Percentiles rank a stretch among this genome's conserved stretches.
Evolutionary conservation across 208 protist species (phyloP).

Genomic region (Leishmania braziliensis): DNA sequence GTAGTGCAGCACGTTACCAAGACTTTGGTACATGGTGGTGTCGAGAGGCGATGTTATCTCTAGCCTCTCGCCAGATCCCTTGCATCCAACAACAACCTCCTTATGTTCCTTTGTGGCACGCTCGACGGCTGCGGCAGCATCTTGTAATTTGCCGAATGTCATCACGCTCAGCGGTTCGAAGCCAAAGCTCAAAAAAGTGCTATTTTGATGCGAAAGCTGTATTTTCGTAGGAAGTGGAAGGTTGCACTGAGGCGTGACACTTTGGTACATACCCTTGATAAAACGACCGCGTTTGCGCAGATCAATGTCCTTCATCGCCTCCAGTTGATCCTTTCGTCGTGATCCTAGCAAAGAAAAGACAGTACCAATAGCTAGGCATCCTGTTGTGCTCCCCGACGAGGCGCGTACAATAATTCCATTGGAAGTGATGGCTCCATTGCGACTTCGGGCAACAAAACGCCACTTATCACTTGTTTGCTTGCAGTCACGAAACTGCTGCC

Average conservation of each 20-base stretch:
- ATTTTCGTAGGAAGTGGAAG: conserved; percentile 83
- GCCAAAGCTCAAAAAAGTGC: conserved; percentile 78
- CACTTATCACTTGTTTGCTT: conserved; percentile 74
- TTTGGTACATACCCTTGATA: conserved; percentile 78
- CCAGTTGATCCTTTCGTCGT: conserved; percentile 73
- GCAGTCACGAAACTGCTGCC: conserved; percentile 65
- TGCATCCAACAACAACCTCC: conserved; percentile 61
- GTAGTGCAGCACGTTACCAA: conserved; percentile 63
- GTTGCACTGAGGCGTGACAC: conserved; percentile 48
- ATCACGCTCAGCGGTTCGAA: conserved; percentile 85
- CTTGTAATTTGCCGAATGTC: conserved; percentile 46
- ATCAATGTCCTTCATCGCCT: conserved; percentile 79
- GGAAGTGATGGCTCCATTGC: conserved; percentile 79
- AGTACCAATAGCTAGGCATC: conserved; percentile 61
- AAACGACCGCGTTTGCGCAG: conserved; percentile 76
- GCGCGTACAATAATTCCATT: conserved; percentile 77
- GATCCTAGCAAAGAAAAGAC: conserved; percentile 69
- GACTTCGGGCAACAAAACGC: conserved; percentile 67
- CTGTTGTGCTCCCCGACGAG: conserved; percentile 17
- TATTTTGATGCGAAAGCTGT: conserved; percentile 75
- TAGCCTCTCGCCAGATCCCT: conserved; percentile 61
- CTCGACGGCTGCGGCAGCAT: conserved; percentile 45
- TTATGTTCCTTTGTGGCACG: conserved; percentile 64
- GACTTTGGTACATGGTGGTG: conserved; percentile 46
- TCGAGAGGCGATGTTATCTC: conserved; percentile 69